Evolutionary conservation across 257 asterid species (phyloP).

Genomic region (Vinca minor): DNA sequence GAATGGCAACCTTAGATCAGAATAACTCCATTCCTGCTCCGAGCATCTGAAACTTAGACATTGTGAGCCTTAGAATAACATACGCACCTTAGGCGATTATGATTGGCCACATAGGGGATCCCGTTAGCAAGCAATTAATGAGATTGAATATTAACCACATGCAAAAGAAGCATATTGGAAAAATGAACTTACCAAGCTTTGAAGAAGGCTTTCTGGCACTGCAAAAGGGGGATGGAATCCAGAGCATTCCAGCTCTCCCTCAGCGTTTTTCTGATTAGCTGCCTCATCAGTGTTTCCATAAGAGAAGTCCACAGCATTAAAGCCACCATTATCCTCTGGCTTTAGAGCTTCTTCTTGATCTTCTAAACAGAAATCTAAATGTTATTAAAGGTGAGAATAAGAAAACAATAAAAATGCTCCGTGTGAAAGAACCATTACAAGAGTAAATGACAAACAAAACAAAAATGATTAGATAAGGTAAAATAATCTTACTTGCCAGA

Average conservation of each 20-base stretch:
- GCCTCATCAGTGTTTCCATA: constrained; percentile 46
- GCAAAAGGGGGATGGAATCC: constrained; percentile 60
- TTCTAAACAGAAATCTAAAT: constrained; percentile 25
- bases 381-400: constrained; percentile 7
- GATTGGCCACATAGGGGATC: constrained; percentile 42
- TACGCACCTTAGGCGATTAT: constrained; percentile 37
- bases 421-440: background rate
- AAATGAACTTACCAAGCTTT: constrained; percentile 65
- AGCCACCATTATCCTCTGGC: constrained; percentile 27
- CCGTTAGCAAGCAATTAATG: constrained; percentile 33
- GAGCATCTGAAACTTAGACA: constrained; percentile 94
- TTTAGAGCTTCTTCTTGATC: constrained; percentile 48
- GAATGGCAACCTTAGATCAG: constrained; percentile 80
- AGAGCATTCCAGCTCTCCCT: constrained; percentile 40
- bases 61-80: constrained; percentile 66
- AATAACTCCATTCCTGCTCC: constrained; percentile 80
- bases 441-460: background rate
- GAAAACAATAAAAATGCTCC: background rate
- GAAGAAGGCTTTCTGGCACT: constrained; percentile 54
- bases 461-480: constrained; percentile 10
- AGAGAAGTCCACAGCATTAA: constrained; percentile 56
- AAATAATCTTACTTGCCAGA: constrained; percentile 44
- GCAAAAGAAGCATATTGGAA: constrained; percentile 12
- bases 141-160: constrained; percentile 17
- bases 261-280: constrained; percentile 37